A percentile compares a stretch with the other conserved stretches of the same genome.
phyloP scores from a whole-genome alignment of 805 yeast genomes.

The Nakazawaea holstii region DNA sequence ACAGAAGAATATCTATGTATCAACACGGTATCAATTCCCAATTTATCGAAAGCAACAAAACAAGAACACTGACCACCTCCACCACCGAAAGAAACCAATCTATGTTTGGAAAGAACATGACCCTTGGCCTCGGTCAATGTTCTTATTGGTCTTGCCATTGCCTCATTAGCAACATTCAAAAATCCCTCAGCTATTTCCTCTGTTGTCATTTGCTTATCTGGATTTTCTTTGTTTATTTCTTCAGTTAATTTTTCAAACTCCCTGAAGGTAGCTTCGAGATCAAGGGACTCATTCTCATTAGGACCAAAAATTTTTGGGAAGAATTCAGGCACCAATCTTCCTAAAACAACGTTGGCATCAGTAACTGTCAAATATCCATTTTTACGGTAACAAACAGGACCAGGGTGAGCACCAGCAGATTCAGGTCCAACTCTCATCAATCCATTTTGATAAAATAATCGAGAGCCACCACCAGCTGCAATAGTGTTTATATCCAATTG shows the following conservation, averaged over 20 bases:
- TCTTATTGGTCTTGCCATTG: constrained; percentile 89
- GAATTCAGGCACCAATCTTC: constrained; percentile 65
- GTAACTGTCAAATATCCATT: constrained; percentile 83
- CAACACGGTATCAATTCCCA: constrained; percentile 64
- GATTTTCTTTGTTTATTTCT: constrained; percentile 47
- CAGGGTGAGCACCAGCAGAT: constrained; percentile 84
- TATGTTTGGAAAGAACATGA: constrained; percentile 55
- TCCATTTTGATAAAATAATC: constrained; percentile 62
- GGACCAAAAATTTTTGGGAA: constrained; percentile 86
- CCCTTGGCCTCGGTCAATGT: constrained; percentile 85
- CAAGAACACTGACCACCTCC: constrained; percentile 92
- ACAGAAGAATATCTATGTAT: constrained; percentile 81
- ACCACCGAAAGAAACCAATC: constrained; percentile 84
- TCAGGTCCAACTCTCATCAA: constrained; percentile 82
- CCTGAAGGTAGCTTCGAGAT: constrained; percentile 40
- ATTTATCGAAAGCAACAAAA: constrained; percentile 57
- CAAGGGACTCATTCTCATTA: constrained; percentile 66
- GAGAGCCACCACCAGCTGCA: constrained; percentile 84
- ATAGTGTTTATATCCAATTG: constrained; percentile 78
- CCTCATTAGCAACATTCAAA: constrained; percentile 75
- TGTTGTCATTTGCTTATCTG: constrained; percentile 39
- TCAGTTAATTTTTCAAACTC: constrained; percentile 52
- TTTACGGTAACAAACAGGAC: constrained; percentile 83
- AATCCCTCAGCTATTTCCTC: constrained; percentile 80
- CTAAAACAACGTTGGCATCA: constrained; percentile 74